Evolutionary conservation across 257 asterid species (phyloP).

Genomic region (Solanum etuberosum): DNA sequence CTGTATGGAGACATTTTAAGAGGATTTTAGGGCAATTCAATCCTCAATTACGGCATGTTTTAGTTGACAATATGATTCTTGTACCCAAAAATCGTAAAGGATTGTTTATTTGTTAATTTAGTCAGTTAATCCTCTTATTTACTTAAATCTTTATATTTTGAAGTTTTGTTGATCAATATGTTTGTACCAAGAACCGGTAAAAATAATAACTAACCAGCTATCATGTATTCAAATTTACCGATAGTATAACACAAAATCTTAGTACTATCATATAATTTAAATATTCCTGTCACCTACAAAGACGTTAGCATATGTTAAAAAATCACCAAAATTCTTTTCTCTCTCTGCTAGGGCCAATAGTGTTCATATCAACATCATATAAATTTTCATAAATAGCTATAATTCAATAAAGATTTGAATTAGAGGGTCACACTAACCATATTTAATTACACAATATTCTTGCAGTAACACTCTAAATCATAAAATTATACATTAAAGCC

Average conservation of each 20-base stretch:
- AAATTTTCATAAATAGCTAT: not conserved
- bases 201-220: not conserved
- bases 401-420: not conserved
- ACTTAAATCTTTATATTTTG: not conserved
- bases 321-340: not conserved
- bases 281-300: not conserved
- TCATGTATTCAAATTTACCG: not conserved
- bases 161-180: not conserved
- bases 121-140: not conserved
- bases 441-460: constrained; percentile 5
- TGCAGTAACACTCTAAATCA: not conserved
- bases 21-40: constrained; percentile 9
- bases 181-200: not conserved
- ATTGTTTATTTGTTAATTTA: not conserved
- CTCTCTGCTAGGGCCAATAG: not conserved
- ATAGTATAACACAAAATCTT: not conserved
- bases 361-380: not conserved
- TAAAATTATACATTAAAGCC: constrained; percentile 18
- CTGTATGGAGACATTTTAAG: constrained; percentile 12
- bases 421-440: not conserved
- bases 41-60: constrained; percentile 6
- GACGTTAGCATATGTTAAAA: not conserved
- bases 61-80: not conserved
- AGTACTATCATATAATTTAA: not conserved
- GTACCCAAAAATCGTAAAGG: not conserved